Evolutionary conservation across 2,329 filamentous ascomycete genomes (phyloP).

Genomic region (Xylaria hypoxylon): DNA sequence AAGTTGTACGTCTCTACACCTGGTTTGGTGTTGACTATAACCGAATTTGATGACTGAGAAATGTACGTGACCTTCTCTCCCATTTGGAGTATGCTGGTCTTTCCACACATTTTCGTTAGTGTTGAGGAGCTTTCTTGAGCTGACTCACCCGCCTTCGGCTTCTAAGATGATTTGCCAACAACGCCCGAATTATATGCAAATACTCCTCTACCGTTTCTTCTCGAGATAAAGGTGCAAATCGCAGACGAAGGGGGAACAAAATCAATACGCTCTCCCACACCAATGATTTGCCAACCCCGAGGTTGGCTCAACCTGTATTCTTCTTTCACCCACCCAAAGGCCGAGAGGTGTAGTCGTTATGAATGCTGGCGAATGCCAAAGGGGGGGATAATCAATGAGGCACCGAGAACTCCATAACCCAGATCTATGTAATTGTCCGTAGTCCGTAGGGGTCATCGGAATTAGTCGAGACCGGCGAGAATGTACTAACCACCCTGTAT

Average conservation of each 20-base stretch:
- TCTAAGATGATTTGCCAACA: slow-evolving; percentile 49
- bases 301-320: slow-evolving; percentile 22
- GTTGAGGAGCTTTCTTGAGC: slow-evolving; percentile 31
- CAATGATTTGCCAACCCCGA: slow-evolving; percentile 20
- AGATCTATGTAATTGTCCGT: slow-evolving; percentile 50
- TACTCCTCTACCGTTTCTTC: slow-evolving; percentile 40
- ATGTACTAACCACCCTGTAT: slow-evolving; percentile 27
- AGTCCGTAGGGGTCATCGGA: slow-evolving; percentile 39
- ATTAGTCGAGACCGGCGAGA: slow-evolving; percentile 29
- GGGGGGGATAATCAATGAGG: slow-evolving; percentile 40
- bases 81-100: slow-evolving; percentile 14
- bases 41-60: slow-evolving; percentile 18
- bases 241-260: slow-evolving; percentile 29
- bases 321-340: slow-evolving; percentile 18
- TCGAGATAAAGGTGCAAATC: slow-evolving; percentile 35
- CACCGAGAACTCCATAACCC: slow-evolving; percentile 49
- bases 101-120: slow-evolving; percentile 37
- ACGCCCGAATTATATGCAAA: slow-evolving; percentile 49
- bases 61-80: slow-evolving; percentile 15
- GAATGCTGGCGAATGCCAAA: slow-evolving; percentile 8
- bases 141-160: slow-evolving; percentile 39
- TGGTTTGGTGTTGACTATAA: slow-evolving; percentile 10
- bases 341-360: slow-evolving; percentile 36
- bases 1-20: slow-evolving; percentile 12
- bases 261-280: slow-evolving; percentile 24